These are phyloP conservation scores for Rostrohypoxylon terebratum DNA, from an alignment of 495 filamentous ascomycete genomes.

Conservation along the genomic window DNA sequence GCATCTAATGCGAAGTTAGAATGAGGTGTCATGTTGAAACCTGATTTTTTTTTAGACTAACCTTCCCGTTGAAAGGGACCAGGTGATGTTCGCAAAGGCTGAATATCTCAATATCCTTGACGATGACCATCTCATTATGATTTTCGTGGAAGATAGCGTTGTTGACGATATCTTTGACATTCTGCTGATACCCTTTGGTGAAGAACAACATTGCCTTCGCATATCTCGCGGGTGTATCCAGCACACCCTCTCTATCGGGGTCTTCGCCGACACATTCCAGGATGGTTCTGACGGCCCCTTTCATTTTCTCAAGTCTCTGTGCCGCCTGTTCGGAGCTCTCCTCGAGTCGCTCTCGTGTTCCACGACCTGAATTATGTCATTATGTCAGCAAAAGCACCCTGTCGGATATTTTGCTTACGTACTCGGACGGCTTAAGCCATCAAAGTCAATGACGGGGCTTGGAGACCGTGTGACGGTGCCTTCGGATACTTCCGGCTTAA, in stretches of 20 bases:
- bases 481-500: conserved; percentile 50
- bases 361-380: conserved; percentile 66
- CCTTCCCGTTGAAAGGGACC: conserved; percentile 95
- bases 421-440: conserved; percentile 80
- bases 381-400: conserved; percentile 26
- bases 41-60: conserved; percentile 49
- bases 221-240: conserved; percentile 88
- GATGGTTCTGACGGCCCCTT: conserved; percentile 87
- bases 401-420: conserved; percentile 33
- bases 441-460: conserved; percentile 78
- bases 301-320: conserved; percentile 78
- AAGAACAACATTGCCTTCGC: conserved; percentile 98
- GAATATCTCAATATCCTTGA: conserved; percentile 97
- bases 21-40: not conserved
- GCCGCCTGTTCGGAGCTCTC: conserved; percentile 79
- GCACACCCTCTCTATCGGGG: conserved; percentile 88
- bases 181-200: conserved; percentile 99
- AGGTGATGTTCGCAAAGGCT: conserved; percentile 97
- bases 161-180: conserved; percentile 91
- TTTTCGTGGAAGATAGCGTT: conserved; percentile 96
- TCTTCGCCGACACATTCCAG: conserved; percentile 97
- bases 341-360: conserved; percentile 83
- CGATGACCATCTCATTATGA: conserved; percentile 96
- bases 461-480: conserved; percentile 56
- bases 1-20: conserved; percentile 72